Base-by-base conservation (phyloP, 495 filamentous ascomycete genomes). In the Peziza echinospora region DNA sequence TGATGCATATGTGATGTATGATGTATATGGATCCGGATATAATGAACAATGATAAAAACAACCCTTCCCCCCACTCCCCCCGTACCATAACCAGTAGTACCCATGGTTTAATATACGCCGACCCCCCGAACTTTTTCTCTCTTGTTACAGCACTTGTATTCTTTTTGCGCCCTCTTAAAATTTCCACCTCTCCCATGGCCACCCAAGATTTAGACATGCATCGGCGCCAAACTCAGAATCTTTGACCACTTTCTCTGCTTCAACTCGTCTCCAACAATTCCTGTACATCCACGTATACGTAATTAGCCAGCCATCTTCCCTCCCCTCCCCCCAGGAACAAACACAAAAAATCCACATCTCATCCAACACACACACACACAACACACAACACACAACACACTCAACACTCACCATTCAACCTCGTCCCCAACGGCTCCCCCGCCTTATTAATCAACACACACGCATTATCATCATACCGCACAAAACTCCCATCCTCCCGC, bases 391-490 rank as follows among this genome's bases (percentile, higher is more conserved):
- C 45, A 39, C 10, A 21, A 23, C n/a, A n/a, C n/a, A n/a, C 17
- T 28, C 21, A 66, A 70, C 54, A 43, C n/a, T n/a, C n/a, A 80
- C 79, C 78, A 63, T 80, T 96, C 67, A 99, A 73, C 60, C 89
- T 76, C 3, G 82, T 84, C 45, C 89, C 89, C 53, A 99, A 77
- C 6, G 89, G 91, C 61, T 99, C 89, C 3, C 91, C 91, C 5
- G 82, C 71, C 71, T 99, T 99, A 64, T 91, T 94, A 61, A 99
- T 80, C 60, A 99, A 64, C 23, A 96, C 91, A 61, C 89, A 99
- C 16, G 89, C 89, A 66, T 96, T 99, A 60, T 99, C 89, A 66
- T 89, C 89, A 64, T 96, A 99, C 40, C 75, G 75, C 40, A 99
- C 77, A 34, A 86, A 72, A 55, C 78, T 83, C 23, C 89, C 89